Percentiles rank a stretch among this genome's conserved stretches.
phyloP scores from a whole-genome alignment of 1,284 basidiomycete species.

The Butyriboletus appendiculatus region DNA sequence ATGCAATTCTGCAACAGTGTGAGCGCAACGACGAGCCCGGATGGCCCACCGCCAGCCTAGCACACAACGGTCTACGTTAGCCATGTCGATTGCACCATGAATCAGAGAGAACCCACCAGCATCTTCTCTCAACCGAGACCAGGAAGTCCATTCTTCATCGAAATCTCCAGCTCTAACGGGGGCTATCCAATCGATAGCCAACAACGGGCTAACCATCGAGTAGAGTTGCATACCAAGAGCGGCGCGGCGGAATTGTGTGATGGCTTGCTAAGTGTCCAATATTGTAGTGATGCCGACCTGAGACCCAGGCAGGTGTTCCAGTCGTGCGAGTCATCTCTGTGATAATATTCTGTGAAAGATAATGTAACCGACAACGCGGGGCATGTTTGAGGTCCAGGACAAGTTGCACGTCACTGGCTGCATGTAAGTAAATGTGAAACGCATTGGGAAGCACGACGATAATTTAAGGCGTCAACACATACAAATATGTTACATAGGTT shows the following conservation, averaged over 20 bases:
- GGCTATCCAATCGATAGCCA: slow-evolving; percentile 11
- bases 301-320: slow-evolving; percentile 55
- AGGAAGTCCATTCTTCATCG: slow-evolving; percentile 51
- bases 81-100: no score
- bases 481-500: no score
- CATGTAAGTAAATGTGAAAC: no score
- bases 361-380: slow-evolving; percentile 33
- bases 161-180: slow-evolving; percentile 35
- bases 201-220: slow-evolving; percentile 21
- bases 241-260: slow-evolving; percentile 52
- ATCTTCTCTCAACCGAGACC: no score
- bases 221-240: slow-evolving; percentile 30
- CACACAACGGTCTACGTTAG: neutral
- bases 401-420: no score
- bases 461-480: no score
- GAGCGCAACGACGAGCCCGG: slow-evolving; percentile 49
- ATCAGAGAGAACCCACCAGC: no score
- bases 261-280: slow-evolving; percentile 40
- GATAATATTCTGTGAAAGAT: slow-evolving; percentile 42
- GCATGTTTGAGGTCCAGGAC: slow-evolving; percentile 21
- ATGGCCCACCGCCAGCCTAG: slow-evolving; percentile 50
- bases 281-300: slow-evolving; percentile 49
- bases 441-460: no score
- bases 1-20: slow-evolving; percentile 41
- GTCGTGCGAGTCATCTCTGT: slow-evolving; percentile 44